Conservation (phyloP, 2,329 filamentous ascomycete genomes). For the Clonostachys rosea region DNA sequence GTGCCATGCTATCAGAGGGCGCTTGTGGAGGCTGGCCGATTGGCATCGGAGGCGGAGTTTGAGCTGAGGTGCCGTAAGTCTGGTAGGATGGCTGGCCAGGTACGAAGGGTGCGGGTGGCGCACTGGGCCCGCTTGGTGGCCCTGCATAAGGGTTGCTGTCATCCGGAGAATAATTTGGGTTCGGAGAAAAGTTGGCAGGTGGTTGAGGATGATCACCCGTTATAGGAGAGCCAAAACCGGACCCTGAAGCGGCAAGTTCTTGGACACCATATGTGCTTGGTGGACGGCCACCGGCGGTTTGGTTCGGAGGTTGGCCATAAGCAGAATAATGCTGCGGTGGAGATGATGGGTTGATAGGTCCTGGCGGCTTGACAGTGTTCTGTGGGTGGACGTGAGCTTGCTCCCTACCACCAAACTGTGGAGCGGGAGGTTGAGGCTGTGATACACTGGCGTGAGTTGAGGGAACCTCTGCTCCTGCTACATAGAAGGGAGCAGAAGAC, state of each 20-base stretch:
- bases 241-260: conserved; percentile 72
- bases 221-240: conserved; percentile 71
- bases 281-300: conserved; percentile 44
- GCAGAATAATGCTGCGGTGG: conserved; percentile 37
- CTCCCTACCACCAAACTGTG: conserved; percentile 48
- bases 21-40: conserved; percentile 22
- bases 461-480: conserved; percentile 53
- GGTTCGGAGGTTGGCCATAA: conserved; percentile 34
- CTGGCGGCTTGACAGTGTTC: conserved; percentile 37
- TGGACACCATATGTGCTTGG: conserved; percentile 70
- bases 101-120: conserved; percentile 10
- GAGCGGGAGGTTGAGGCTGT: conserved; percentile 19
- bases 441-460: conserved; percentile 21
- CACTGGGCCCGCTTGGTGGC: conserved; percentile 15
- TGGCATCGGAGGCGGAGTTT: conserved; percentile 35
- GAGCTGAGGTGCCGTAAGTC: conserved; percentile 26
- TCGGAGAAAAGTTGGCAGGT: conserved; percentile 39
- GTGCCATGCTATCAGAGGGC: conserved; percentile 24
- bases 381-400: conserved; percentile 42
- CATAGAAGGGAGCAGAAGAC: conserved; percentile 57
- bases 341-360: conserved; percentile 45
- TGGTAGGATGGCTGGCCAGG: conserved; percentile 32
- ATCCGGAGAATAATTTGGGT: conserved; percentile 36
- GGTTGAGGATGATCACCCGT: conserved; percentile 43
- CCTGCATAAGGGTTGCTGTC: conserved; percentile 6